Evolutionary conservation across 148 eudicot genomes (phyloP), one percentile per base, ranked within the genome.

Genomic region (Arctostaphylos glauca): DNA sequence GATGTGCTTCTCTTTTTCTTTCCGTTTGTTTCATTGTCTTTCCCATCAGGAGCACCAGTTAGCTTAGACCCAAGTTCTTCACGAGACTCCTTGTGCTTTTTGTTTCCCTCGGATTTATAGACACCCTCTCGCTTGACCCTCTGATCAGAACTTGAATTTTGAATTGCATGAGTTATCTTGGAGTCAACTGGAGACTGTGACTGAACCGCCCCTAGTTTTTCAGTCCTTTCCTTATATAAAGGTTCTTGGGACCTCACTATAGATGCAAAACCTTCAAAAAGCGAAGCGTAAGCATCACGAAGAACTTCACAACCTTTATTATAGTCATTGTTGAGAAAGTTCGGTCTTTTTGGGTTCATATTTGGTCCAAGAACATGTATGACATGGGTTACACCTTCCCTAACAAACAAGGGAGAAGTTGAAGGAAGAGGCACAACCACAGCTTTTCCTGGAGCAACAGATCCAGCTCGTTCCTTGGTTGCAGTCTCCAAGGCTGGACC

Each of bases 281-380:
- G 91, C 9, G 98, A 94, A 7, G 92, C 86, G 86, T 96, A 96
- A 82, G 99, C 93, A 82, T 93, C 91, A 31, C 91, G 92, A 76
- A 96, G 98, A 77, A 94, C 87, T 86, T 87, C 88, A 85, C 95
- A 90, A 52, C 97, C 99, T 82, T 93, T 90, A 8, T 77, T 86
- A 70, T 94, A 96, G 87, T 96, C 90, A 85, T 90, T 87, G 76
- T 90, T 86, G 81, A 96, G 90, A 84, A 86, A 90, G 70, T 93
- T 91, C 55, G 99, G 99, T 82, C 99, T 86, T 54, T 88, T 84
- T 3, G 97, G 95, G 88, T 96, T 96, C 98, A 96, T 94, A 86
- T 96, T 96, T 84, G 99, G 99, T 76, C 99, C 99, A 88, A 96
- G 93, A 81, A 94, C 99, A 90, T 96, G 99, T 85, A 96, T 91